These are phyloP conservation scores for Botrytis byssoidea DNA, from an alignment of 2,329 filamentous ascomycete genomes.

Conservation along the genomic window DNA sequence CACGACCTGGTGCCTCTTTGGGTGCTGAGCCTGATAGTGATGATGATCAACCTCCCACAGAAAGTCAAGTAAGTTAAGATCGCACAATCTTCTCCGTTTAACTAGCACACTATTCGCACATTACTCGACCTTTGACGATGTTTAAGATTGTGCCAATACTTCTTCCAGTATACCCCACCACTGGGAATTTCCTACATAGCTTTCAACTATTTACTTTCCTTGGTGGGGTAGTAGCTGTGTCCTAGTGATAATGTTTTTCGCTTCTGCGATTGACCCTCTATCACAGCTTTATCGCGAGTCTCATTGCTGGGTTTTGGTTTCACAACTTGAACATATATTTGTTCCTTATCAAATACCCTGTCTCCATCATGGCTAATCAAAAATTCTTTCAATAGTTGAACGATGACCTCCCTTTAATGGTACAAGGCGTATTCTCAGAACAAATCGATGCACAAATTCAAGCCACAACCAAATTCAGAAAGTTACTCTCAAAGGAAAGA, in stretches of 20 bases:
- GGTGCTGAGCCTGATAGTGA: slow-evolving; percentile 93
- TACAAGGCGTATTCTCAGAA: slow-evolving; percentile 95
- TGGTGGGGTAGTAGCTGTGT: slow-evolving; percentile 34
- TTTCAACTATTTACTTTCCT: slow-evolving; percentile 33
- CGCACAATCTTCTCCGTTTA: slow-evolving; percentile 14
- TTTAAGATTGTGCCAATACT: not conserved
- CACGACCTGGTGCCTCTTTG: slow-evolving; percentile 75
- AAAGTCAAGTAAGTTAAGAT: slow-evolving; percentile 79
- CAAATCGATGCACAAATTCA: slow-evolving; percentile 97
- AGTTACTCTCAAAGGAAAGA: slow-evolving; percentile 96
- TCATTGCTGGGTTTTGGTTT: slow-evolving; percentile 7
- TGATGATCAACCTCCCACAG: slow-evolving; percentile 91
- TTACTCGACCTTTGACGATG: not conserved
- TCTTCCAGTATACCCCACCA: slow-evolving; percentile 11
- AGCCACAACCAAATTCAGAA: slow-evolving; percentile 97
- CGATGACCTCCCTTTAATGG: slow-evolving; percentile 98
- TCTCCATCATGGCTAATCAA: slow-evolving; percentile 28
- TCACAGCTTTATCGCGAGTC: slow-evolving; percentile 19
- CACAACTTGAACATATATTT: slow-evolving; percentile 11
- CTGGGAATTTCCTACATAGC: not conserved
- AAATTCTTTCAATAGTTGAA: slow-evolving; percentile 64
- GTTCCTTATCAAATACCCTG: slow-evolving; percentile 19
- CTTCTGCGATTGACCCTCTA: slow-evolving; percentile 30
- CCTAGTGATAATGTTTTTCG: slow-evolving; percentile 36
- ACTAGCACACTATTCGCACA: not conserved